Evolutionary conservation across 108 stramenopile genomes (phyloP).

Genomic region (Fistulifera pelliculosa): DNA sequence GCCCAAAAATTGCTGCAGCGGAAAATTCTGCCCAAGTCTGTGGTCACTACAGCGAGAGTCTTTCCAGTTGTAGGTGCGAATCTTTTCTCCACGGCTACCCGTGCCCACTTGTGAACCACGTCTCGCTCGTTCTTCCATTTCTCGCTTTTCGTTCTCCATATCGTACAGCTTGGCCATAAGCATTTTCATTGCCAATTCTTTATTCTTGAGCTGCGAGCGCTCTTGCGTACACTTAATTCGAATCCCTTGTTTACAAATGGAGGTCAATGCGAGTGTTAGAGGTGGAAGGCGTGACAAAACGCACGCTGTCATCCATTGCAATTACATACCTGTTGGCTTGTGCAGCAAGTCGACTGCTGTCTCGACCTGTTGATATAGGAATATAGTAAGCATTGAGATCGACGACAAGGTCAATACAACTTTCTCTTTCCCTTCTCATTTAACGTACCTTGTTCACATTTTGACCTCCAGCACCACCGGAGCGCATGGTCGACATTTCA

Average conservation of each 20-base stretch:
- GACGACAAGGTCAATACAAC: too few relatives aligned
- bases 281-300: background rate
- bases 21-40: constrained; percentile 81
- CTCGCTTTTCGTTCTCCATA: constrained; percentile 77
- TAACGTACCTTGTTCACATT: constrained; percentile 99
- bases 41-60: constrained; percentile 94
- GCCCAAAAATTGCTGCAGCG: constrained; percentile 58
- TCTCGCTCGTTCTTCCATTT: constrained; percentile 66
- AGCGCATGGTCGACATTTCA: constrained; percentile 82
- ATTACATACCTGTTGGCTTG: constrained; percentile 83
- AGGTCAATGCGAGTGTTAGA: too few relatives aligned
- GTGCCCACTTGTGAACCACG: constrained; percentile 88
- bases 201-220: constrained; percentile 93
- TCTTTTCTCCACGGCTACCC: constrained; percentile 91
- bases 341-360: constrained; percentile 93
- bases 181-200: constrained; percentile 90
- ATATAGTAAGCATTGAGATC: too few relatives aligned
- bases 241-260: constrained; percentile 22
- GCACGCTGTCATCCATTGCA: background rate
- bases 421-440: too few relatives aligned
- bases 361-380: too few relatives aligned
- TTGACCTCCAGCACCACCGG: constrained; percentile 96
- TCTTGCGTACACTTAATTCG: constrained; percentile 95
- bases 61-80: constrained; percentile 98
- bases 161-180: constrained; percentile 83